Evolutionary conservation across 2,329 filamentous ascomycete species (phyloP), one percentile per base, ranked within the genome.

Genomic region (Trichophyton rubrum): DNA sequence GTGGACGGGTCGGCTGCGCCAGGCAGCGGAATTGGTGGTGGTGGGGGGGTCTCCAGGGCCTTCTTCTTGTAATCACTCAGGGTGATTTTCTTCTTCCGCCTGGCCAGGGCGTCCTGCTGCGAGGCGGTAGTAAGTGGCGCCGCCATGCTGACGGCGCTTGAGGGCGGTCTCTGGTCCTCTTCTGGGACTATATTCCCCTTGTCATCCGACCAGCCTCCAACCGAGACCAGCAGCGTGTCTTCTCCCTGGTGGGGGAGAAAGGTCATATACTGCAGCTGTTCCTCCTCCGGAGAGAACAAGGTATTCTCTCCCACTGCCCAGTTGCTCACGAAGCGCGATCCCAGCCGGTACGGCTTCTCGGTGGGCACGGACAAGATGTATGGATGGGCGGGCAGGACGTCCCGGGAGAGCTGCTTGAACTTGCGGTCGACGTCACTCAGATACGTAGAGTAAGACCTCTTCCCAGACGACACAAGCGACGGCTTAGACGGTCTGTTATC

Each of bases 21-120:
- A 35, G 51, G 51, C 51, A 20, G 51, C 13, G 51, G 33, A 30
- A 6, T 30, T 38, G 33, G 8, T 13, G 33, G 11, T 4, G 9
- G 51, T 9, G 51, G 27, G 17, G 51, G 51, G 2, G 51, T 70
- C 47, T 68, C 73, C 60, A 71, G 75, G 62, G 72, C 78, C 68
- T 82, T 82, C 62, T 78, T 81, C 70, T 82, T 84, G 71, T 85
- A 86, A 43, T 81, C 82, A 47, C 77, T 80, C 59, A 85, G 70
- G 60, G 75, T 83, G 63, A 85, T 84, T 70, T 84, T 85, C 74
- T 84, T 85, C 72, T 82, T 84, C 24, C 69, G 63, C 20, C 76
- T 75, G 11, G 66, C 70, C 59, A 67, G 71, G 51, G 30, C 58
- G 20, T 60, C 33, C 17, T 53, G 58, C 30, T 66, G 69, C 41